phyloP scores from a whole-genome alignment of 352 stramenopile species.

The Phytopythium chamaehyphon region DNA sequence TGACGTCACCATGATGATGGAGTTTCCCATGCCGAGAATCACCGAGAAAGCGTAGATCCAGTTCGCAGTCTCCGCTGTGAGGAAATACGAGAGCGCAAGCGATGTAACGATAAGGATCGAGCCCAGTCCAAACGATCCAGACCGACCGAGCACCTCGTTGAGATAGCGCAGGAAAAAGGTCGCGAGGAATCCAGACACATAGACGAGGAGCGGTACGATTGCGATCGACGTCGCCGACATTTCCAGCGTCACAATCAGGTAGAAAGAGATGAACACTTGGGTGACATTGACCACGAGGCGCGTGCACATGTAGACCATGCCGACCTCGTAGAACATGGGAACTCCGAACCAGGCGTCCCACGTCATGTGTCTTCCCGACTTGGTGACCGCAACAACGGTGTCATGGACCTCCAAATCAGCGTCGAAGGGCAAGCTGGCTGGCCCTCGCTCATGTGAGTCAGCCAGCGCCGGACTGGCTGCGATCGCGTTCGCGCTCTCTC shows the following conservation, averaged over 20 bases:
- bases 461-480: slow-evolving; percentile 51
- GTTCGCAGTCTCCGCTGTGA: slow-evolving; percentile 50
- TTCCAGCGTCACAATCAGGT: slow-evolving; percentile 80
- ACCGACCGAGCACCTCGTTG: slow-evolving; percentile 67
- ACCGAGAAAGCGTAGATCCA: slow-evolving; percentile 75
- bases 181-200: slow-evolving; percentile 76
- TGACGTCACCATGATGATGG: slow-evolving; percentile 85
- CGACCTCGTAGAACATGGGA: slow-evolving; percentile 85
- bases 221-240: slow-evolving; percentile 83
- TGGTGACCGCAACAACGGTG: slow-evolving; percentile 12
- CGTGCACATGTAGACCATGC: slow-evolving; percentile 87
- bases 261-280: slow-evolving; percentile 87
- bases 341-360: slow-evolving; percentile 77
- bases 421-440: slow-evolving; percentile 44
- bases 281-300: slow-evolving; percentile 82
- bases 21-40: slow-evolving; percentile 79
- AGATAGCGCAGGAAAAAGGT: slow-evolving; percentile 75
- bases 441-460: slow-evolving; percentile 40
- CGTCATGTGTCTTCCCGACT: slow-evolving; percentile 41
- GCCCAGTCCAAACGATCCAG: slow-evolving; percentile 63
- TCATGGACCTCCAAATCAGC: slow-evolving; percentile 38
- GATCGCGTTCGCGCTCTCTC: slow-evolving; percentile 20
- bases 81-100: slow-evolving; percentile 48
- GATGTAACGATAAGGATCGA: slow-evolving; percentile 46
- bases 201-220: slow-evolving; percentile 80